Percentiles rank a stretch among this genome's conserved stretches.
Conservation (phyloP, 768 basidiomycete genomes). For the Leccinum aurantiacum region DNA sequence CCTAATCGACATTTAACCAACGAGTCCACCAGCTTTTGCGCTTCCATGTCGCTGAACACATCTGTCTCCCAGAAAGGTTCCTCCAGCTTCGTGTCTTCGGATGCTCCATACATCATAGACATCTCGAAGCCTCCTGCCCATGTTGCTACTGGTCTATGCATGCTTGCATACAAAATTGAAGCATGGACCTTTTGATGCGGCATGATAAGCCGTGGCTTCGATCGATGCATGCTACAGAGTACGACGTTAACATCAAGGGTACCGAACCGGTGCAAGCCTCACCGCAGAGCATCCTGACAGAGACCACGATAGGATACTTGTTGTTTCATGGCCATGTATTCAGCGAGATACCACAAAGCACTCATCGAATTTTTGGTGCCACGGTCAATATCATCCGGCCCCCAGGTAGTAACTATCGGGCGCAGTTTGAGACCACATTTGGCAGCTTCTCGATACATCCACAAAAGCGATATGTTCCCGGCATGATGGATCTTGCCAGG, state of each 20-base stretch:
- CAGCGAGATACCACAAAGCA: conserved; percentile 2
- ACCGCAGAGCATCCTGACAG: conserved; percentile 10
- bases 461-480: not conserved
- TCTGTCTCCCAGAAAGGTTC: conserved; percentile 11
- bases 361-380: conserved; percentile 16
- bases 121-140: not conserved
- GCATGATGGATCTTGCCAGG: not conserved
- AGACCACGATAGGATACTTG: not conserved
- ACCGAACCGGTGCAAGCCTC: not conserved
- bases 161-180: not conserved
- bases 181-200: not conserved
- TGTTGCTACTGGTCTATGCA: not conserved
- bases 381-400: conserved; percentile 15
- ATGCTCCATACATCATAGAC: not conserved
- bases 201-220: conserved; percentile 12
- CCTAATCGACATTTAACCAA: conserved; percentile 3
- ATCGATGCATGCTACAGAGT: conserved; percentile 3
- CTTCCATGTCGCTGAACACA: conserved; percentile 12
- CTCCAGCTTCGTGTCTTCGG: not conserved
- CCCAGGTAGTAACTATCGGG: conserved; percentile 13
- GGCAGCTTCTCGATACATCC: not conserved
- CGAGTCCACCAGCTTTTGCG: not conserved
- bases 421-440: conserved; percentile 5
- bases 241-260: not conserved
- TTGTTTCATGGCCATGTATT: conserved; percentile 15